Evolutionary conservation across 257 asterid species (phyloP), one percentile per base, ranked within the genome.

Genomic region (Nicotiana tabacum): DNA sequence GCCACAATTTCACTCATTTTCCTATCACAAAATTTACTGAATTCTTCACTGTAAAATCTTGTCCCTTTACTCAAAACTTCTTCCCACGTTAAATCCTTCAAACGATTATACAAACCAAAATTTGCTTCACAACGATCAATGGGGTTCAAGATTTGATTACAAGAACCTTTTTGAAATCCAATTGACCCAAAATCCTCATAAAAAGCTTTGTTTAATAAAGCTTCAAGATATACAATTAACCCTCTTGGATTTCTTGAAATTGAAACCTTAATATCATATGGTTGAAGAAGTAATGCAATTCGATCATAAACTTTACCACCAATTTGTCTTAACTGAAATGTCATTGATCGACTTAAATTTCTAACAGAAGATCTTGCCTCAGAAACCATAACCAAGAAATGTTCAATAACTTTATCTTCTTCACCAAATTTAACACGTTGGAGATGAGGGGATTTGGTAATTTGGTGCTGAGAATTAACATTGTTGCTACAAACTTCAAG

Each of bases 1-100:
- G 97, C 97, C 78, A 96, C 99, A 83, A 93, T 89, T 80, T 93
- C 98, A 78, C 97, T 96, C 99, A 96, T 96, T 76, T 96, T 96
- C 87, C 98, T 82, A 43, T 96, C 99, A 51, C 99, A 94, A 74
- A 96, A 94, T 83, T 83, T 91, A 91, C 99, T 96, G 83, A 94
- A 94, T 2, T 94, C 97, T 80, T 94, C 98, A 65, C 96, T 93
- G 77, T 93, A 94, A 83, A 93, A 96, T 81, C 85, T 89, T 0
- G 98, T 96, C 35, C 99, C 99, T 55, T 91, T 94, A 84, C 83
- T 91, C 84, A 96, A 60, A 9, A 96, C 98, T 46, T 93, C 94
- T 70, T 94, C 98, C 99, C 98, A 96, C 3, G 94, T 92, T 58
- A 96, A 87, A 85, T 87, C 93, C 37, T 90, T 92, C 55, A 96